Percentiles rank a stretch among this genome's conserved stretches.
These are phyloP conservation scores for Staphylotrichum longicolle DNA, from an alignment of 495 filamentous ascomycete species.

Conservation along the genomic window DNA sequence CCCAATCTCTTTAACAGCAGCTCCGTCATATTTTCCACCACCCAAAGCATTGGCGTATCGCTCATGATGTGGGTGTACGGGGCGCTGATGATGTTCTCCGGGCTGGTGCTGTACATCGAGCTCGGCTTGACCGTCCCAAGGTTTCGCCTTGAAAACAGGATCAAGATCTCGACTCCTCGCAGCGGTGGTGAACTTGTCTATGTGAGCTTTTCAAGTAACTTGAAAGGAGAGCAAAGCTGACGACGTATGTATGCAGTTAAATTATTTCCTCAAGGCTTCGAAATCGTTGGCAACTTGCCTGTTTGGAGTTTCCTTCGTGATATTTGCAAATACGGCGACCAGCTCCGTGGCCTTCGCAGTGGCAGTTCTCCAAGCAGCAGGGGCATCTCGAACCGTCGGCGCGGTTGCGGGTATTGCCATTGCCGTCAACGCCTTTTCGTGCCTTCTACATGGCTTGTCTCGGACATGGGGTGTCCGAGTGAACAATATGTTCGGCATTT, in stretches of 20 bases:
- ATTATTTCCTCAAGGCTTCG: conserved; percentile 24
- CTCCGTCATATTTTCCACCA: conserved; percentile 24
- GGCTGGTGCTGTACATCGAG: conserved; percentile 24
- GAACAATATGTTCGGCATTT: conserved; percentile 24
- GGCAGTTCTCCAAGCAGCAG: conserved; percentile 17
- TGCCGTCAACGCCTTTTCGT: conserved; percentile 42
- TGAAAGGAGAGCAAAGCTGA: not conserved
- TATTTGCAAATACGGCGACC: conserved; percentile 24
- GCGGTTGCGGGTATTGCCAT: conserved; percentile 21
- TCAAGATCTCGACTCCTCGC: conserved; percentile 21
- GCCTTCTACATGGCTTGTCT: conserved; percentile 47
- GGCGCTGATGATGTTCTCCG: conserved; percentile 16
- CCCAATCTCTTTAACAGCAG: conserved; percentile 25
- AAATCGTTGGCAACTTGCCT: conserved; percentile 24
- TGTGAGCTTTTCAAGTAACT: not conserved
- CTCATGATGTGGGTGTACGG: conserved; percentile 23
- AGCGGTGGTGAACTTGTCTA: conserved; percentile 27
- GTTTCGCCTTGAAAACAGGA: conserved; percentile 15
- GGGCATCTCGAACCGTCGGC: not conserved
- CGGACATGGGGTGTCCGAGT: conserved; percentile 26
- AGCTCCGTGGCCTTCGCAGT: conserved; percentile 24
- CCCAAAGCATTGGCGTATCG: conserved; percentile 23
- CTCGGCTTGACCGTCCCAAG: conserved; percentile 24
- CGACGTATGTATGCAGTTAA: conserved; percentile 9
- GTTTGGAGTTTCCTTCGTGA: conserved; percentile 25